Conservation (phyloP, 2,329 filamentous ascomycete species). For the Fusarium sp. region DNA sequence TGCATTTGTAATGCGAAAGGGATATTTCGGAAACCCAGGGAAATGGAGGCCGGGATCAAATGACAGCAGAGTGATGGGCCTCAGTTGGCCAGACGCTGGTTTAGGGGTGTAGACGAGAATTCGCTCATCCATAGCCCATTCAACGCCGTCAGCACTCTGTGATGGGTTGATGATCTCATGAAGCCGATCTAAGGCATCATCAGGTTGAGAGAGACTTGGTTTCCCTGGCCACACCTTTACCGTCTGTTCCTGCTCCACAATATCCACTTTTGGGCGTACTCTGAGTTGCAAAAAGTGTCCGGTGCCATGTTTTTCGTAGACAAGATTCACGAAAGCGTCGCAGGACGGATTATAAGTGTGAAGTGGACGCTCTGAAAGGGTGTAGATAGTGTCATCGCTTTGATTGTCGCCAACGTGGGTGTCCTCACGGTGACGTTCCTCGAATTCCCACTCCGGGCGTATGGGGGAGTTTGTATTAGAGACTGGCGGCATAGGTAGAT, state of each 20-base stretch:
- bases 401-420: constrained; percentile 59
- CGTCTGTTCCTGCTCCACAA: not conserved
- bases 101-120: not conserved
- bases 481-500: not conserved
- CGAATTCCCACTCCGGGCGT: constrained; percentile 46
- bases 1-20: not conserved
- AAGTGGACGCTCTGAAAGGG: constrained; percentile 61
- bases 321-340: constrained; percentile 66
- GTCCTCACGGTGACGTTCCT: constrained; percentile 29
- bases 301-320: constrained; percentile 45
- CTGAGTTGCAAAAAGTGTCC: constrained; percentile 56
- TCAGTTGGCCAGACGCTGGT: not conserved
- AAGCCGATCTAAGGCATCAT: not conserved
- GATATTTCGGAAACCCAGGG: not conserved
- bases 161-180: not conserved
- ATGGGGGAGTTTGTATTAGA: not conserved
- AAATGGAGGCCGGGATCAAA: not conserved
- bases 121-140: not conserved
- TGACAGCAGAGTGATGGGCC: not conserved
- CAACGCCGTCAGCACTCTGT: not conserved
- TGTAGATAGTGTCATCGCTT: constrained; percentile 53
- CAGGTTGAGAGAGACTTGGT: not conserved
- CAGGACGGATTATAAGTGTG: constrained; percentile 62
- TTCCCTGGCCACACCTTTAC: not conserved
- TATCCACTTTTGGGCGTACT: constrained; percentile 30